Evolutionary conservation across 805 yeast genomes (phyloP).

Genomic region (Metschnikowia lachancei): DNA sequence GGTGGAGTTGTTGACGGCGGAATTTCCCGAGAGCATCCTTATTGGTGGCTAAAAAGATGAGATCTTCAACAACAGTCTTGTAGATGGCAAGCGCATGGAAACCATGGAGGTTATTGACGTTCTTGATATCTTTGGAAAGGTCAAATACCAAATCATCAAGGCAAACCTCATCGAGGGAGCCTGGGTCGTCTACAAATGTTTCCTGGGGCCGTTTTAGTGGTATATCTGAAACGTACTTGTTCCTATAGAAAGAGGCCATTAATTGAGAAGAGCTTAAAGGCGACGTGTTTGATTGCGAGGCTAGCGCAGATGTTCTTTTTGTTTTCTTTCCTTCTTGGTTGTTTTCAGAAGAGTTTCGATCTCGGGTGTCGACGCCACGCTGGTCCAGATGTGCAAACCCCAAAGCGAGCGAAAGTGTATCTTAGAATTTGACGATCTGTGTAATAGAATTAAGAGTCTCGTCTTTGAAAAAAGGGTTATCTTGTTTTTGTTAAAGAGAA

Average conservation of each 20-base stretch:
- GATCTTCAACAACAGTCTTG: conserved; percentile 29
- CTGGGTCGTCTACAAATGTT: conserved; percentile 43
- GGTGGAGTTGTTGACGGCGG: conserved; percentile 27
- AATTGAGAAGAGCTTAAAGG: too few species aligned
- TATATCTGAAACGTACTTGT: conserved; percentile 27
- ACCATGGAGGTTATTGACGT: conserved; percentile 34
- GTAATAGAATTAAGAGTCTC: too few species aligned
- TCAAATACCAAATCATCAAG: conserved; percentile 37
- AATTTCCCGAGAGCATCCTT: conserved; percentile 25
- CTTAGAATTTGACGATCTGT: too few species aligned
- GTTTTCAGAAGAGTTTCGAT: too few species aligned
- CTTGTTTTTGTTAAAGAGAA: too few species aligned
- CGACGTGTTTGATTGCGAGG: background rate
- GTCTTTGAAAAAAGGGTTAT: too few species aligned
- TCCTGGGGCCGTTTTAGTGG: conserved; percentile 38
- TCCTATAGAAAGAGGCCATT: conserved; percentile 9
- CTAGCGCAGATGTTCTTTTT: background rate
- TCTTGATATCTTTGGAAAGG: conserved; percentile 28
- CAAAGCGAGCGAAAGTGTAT: too few species aligned
- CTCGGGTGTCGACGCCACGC: too few species aligned
- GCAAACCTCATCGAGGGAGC: conserved; percentile 31
- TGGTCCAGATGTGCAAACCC: too few species aligned
- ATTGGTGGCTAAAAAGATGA: conserved; percentile 30
- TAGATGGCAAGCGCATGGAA: conserved; percentile 36
- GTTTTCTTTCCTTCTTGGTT: background rate